A percentile compares a stretch with the other conserved stretches of the same genome.
phyloP scores from a whole-genome alignment of 805 yeast genomes.

The Starmerella bombicola region DNA sequence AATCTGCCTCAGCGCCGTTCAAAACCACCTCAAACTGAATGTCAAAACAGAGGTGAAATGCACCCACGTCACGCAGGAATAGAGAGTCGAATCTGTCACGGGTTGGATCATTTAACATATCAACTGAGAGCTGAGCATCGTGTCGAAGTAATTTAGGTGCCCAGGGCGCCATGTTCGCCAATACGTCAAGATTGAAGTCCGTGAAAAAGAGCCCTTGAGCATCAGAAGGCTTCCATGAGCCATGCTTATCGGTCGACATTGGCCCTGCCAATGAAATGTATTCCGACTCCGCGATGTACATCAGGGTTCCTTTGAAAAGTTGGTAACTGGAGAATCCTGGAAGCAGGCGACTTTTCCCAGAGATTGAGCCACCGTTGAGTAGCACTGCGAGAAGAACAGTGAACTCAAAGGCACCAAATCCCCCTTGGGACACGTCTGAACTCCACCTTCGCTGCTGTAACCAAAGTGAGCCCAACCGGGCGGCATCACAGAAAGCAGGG shows the following conservation, averaged over 20 bases:
- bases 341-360: constrained; percentile 62
- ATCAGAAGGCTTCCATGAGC: background rate
- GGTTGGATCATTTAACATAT: constrained; percentile 61
- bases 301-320: constrained; percentile 76
- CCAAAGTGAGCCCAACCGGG: constrained; percentile 81
- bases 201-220: constrained; percentile 17
- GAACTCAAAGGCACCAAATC: constrained; percentile 90
- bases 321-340: constrained; percentile 90
- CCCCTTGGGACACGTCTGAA: constrained; percentile 44
- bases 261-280: constrained; percentile 3
- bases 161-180: constrained; percentile 66
- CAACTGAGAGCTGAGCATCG: constrained; percentile 57
- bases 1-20: background rate
- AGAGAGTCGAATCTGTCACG: constrained; percentile 72
- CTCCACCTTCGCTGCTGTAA: constrained; percentile 72
- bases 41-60: constrained; percentile 50
- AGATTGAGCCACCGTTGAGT: constrained; percentile 58
- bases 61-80: constrained; percentile 48
- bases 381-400: constrained; percentile 68
- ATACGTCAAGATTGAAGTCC: constrained; percentile 48
- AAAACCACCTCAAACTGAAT: constrained; percentile 36
- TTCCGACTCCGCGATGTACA: constrained; percentile 53
- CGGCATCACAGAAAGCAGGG: constrained; percentile 76
- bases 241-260: background rate
- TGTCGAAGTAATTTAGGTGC: constrained; percentile 50